A percentile compares a stretch with the other conserved stretches of the same genome.
phyloP scores from a whole-genome alignment of 2,329 filamentous ascomycete genomes.

The Penicillium freii region DNA sequence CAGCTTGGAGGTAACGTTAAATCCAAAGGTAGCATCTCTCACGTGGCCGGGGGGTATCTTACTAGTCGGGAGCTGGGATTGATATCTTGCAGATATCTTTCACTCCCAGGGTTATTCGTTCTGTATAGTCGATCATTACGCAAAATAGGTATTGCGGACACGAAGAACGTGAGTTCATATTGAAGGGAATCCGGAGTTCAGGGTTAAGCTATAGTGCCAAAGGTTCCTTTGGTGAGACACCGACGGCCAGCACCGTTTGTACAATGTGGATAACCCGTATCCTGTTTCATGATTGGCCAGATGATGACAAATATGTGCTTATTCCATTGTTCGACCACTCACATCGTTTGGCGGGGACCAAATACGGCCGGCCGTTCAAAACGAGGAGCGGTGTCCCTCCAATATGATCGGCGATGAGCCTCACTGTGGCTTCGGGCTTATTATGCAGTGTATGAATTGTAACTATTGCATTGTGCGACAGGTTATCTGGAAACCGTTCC shows the following conservation, averaged over 20 bases:
- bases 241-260: slow-evolving; percentile 21
- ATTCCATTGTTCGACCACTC: slow-evolving; percentile 12
- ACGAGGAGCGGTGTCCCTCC: slow-evolving; percentile 22
- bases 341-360: neutral
- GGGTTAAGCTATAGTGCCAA: slow-evolving; percentile 7
- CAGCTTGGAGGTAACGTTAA: slow-evolving; percentile 8
- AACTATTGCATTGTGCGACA: neutral
- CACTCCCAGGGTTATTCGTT: neutral
- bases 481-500: neutral
- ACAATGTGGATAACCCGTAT: slow-evolving; percentile 7
- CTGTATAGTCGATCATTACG: slow-evolving; percentile 1
- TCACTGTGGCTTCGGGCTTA: neutral
- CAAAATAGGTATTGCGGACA: neutral
- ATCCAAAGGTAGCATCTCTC: neutral
- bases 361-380: slow-evolving; percentile 9
- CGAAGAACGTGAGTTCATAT: neutral
- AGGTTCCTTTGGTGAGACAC: slow-evolving; percentile 14
- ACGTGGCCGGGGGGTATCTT: neutral
- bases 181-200: slow-evolving; percentile 4
- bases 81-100: neutral
- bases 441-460: neutral
- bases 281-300: slow-evolving; percentile 8
- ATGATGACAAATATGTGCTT: slow-evolving; percentile 8
- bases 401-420: slow-evolving; percentile 1
- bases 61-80: neutral